These are phyloP conservation scores for Eurotiales sp. DNA, from an alignment of 2,329 filamentous ascomycete genomes.

Conservation along the genomic window DNA sequence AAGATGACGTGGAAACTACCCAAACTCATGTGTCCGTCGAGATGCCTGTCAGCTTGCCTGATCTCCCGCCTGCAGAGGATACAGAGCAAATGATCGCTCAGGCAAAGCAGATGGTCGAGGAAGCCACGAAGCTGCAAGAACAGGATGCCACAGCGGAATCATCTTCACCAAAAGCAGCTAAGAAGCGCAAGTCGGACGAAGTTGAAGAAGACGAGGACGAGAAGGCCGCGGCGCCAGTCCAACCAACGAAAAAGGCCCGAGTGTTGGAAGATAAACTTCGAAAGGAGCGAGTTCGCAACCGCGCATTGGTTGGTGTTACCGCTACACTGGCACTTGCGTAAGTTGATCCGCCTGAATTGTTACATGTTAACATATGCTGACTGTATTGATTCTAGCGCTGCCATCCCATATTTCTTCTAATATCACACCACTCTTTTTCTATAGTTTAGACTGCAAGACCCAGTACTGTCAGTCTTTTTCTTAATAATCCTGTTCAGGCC, in stretches of 20 bases:
- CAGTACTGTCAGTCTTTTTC: conserved; percentile 5
- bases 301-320: conserved; percentile 79
- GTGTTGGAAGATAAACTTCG: conserved; percentile 70
- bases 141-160: conserved; percentile 30
- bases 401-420: conserved; percentile 48
- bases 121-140: conserved; percentile 52
- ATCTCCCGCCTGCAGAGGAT: conserved; percentile 71
- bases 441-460: conserved; percentile 6
- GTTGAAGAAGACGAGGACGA: conserved; percentile 52
- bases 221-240: conserved; percentile 36
- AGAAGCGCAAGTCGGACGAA: conserved; percentile 73
- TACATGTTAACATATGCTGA: conserved; percentile 1
- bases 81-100: conserved; percentile 78
- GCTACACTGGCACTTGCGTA: conserved; percentile 89
- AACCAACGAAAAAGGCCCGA: conserved; percentile 67
- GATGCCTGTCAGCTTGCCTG: conserved; percentile 62
- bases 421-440: conserved; percentile 3
- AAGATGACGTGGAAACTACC: conserved; percentile 61
- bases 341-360: conserved; percentile 40
- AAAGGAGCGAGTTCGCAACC: conserved; percentile 80
- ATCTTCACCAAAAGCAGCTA: conserved; percentile 36
- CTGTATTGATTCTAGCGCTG: conserved; percentile 29
- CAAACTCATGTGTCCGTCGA: conserved; percentile 73
- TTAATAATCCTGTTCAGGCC: conserved; percentile 11
- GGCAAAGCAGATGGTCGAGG: conserved; percentile 83